A percentile compares a stretch with the other conserved stretches of the same genome.
These are phyloP conservation scores for Cyberlindnera lachancei DNA, from an alignment of 805 yeast genomes.

Conservation along the genomic window DNA sequence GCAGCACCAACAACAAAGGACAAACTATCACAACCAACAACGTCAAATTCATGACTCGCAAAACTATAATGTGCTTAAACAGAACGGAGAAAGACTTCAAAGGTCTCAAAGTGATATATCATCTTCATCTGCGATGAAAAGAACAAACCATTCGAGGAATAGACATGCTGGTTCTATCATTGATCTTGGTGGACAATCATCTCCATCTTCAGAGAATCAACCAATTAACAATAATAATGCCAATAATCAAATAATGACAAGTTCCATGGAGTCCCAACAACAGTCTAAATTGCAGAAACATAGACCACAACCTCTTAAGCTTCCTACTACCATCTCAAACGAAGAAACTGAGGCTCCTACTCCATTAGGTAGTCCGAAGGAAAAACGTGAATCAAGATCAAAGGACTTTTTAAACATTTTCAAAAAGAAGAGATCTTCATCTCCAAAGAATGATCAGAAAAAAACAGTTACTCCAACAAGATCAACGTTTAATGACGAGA, in stretches of 20 bases:
- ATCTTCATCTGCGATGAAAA: constrained; percentile 3
- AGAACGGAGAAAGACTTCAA: constrained; percentile 3
- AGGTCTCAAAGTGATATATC: constrained; percentile 14
- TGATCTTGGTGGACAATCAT: constrained; percentile 9
- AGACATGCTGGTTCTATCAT: constrained; percentile 26
- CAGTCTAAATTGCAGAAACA: constrained; percentile 1
- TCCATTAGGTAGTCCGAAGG: constrained; percentile 3
- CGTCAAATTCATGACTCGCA: neutral
- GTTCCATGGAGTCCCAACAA: too few relatives aligned
- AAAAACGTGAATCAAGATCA: constrained; percentile 14
- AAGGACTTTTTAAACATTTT: constrained; percentile 21
- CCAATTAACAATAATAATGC: too few relatives aligned
- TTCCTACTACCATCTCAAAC: constrained; percentile 1
- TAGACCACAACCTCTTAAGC: constrained; percentile 1
- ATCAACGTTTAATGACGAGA: constrained; percentile 10
- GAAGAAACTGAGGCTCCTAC: constrained; percentile 8
- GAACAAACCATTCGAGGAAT: constrained; percentile 28
- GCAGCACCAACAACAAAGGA: neutral
- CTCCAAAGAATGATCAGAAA: constrained; percentile 12
- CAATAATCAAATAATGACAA: too few relatives aligned
- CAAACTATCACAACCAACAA: neutral
- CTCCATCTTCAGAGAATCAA: too few relatives aligned
- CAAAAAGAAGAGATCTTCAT: constrained; percentile 21
- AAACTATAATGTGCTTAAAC: neutral
- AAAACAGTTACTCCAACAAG: constrained; percentile 7